Evolutionary conservation across 345 rosid species (phyloP), one percentile per base, ranked within the genome.

Genomic region (Angophora floribunda): DNA sequence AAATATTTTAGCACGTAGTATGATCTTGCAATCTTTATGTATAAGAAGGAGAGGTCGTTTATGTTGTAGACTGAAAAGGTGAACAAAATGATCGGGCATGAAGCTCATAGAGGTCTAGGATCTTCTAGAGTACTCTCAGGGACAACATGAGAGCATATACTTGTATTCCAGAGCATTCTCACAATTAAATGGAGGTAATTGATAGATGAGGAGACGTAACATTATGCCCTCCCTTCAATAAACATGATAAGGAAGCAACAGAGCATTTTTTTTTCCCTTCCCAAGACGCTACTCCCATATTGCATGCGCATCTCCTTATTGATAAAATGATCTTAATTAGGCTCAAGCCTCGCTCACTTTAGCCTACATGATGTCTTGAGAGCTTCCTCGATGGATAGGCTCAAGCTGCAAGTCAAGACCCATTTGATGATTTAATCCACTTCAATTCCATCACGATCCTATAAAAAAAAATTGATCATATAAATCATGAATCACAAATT

Each of bases 401-500:
- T n/a, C n/a, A n/a, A n/a, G n/a, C n/a, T n/a, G n/a, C n/a, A 55
- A 7, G 24, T 53, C 22, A 55, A 55, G 10, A 55, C 5, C 61
- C 61, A 55, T 55, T 55, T 55, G 61, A 55, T 21, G 26, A 55
- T 26, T 11, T 0, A 55, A 55, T 55, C 10, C 28, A 1, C 61
- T 55, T 55, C 26, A 55, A 22, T 55, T 55, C 1, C 22, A 1
- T 21, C 26, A 26, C 28, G 1, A 11, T 22, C 5, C 7, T 55
- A 4, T 21, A 5, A 5, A 1, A 55, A 26, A 55, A 55, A 8
- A 8, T 55, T 55, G 2, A 21, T 21, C 0, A 2, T 26, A 21
- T 26, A 10, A 8, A 24, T 22, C 28, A 55, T 1, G 26, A 55
- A 55, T 55, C 61, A 55, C 7, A 26, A 55, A 22, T 55, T 55